These are phyloP conservation scores for Solanum chilense DNA, from an alignment of 257 asterid species.

Conservation along the genomic window DNA sequence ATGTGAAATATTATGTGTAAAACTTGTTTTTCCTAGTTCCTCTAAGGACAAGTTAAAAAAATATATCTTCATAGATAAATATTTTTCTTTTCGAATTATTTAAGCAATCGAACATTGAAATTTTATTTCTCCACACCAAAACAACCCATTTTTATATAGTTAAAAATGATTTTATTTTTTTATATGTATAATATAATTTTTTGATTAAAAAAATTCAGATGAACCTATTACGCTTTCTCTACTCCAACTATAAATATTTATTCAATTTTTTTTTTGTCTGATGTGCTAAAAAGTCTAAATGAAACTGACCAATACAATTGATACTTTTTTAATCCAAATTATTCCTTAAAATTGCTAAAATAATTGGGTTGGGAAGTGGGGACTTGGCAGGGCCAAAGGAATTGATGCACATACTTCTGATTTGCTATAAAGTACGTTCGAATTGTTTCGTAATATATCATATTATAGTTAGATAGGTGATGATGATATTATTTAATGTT, in stretches of 20 bases:
- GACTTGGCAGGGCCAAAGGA: neutral
- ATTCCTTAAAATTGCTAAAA: neutral
- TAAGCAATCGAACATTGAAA: neutral
- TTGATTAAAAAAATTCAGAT: neutral
- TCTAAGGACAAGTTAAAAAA: neutral
- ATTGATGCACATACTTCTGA: neutral
- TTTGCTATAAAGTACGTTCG: too few relatives aligned
- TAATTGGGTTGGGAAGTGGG: neutral
- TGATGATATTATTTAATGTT: too few relatives aligned
- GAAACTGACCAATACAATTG: neutral
- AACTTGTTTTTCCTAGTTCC: neutral
- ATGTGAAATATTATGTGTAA: too few relatives aligned
- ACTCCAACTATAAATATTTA: too few relatives aligned
- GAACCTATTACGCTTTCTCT: rapidly evolving
- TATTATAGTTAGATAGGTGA: too few relatives aligned
- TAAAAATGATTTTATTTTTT: too few relatives aligned
- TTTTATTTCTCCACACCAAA: neutral
- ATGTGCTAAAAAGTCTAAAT: neutral
- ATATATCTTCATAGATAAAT: too few relatives aligned
- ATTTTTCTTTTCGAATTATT: too few relatives aligned
- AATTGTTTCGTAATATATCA: too few relatives aligned
- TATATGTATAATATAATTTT: neutral
- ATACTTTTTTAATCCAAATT: neutral
- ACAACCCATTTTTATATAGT: too few relatives aligned
- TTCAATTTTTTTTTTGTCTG: neutral